Conservation (phyloP, 2,329 filamentous ascomycete species). For the Ophiocordyceps camponoti-rufipedis region DNA sequence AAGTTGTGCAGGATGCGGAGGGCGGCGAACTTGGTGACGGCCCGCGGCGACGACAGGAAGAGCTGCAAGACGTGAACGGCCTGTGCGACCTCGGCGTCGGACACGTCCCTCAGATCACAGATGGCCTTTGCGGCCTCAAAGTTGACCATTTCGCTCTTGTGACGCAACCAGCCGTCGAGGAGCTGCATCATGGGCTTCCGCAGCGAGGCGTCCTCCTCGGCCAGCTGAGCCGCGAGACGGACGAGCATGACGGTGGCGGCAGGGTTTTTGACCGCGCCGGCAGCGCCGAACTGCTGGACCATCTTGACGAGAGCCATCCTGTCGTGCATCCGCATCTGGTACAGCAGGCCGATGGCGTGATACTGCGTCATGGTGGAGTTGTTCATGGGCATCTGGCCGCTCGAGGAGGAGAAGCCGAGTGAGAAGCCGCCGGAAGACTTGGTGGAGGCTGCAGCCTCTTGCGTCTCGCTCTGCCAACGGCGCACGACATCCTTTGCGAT, state of each 20-base stretch:
- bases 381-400: slow-evolving; percentile 58
- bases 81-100: slow-evolving; percentile 77
- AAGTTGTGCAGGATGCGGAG: slow-evolving; percentile 94
- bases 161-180: slow-evolving; percentile 86
- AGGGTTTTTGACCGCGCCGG: slow-evolving; percentile 87
- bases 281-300: slow-evolving; percentile 95
- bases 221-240: slow-evolving; percentile 77
- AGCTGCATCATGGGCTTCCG: slow-evolving; percentile 94
- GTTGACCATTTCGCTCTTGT: slow-evolving; percentile 99
- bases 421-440: slow-evolving; percentile 85
- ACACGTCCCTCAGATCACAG: slow-evolving; percentile 83
- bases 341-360: slow-evolving; percentile 90
- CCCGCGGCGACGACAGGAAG: slow-evolving; percentile 87
- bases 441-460: slow-evolving; percentile 79
- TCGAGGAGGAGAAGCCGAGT: slow-evolving; percentile 74
- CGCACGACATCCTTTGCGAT: slow-evolving; percentile 89
- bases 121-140: slow-evolving; percentile 98
- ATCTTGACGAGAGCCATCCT: slow-evolving; percentile 98
- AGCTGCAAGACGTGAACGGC: slow-evolving; percentile 90
- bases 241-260: slow-evolving; percentile 87
- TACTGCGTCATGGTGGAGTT: slow-evolving; percentile 98
- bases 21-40: slow-evolving; percentile 93
- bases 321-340: slow-evolving; percentile 95
- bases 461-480: slow-evolving; percentile 96
- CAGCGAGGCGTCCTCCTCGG: slow-evolving; percentile 77